Percentiles rank a stretch among this genome's conserved stretches.
These are phyloP conservation scores for Haplosporangium sp. DNA, from an alignment of 371 early-diverging fungal genomes.

Conservation along the genomic window DNA sequence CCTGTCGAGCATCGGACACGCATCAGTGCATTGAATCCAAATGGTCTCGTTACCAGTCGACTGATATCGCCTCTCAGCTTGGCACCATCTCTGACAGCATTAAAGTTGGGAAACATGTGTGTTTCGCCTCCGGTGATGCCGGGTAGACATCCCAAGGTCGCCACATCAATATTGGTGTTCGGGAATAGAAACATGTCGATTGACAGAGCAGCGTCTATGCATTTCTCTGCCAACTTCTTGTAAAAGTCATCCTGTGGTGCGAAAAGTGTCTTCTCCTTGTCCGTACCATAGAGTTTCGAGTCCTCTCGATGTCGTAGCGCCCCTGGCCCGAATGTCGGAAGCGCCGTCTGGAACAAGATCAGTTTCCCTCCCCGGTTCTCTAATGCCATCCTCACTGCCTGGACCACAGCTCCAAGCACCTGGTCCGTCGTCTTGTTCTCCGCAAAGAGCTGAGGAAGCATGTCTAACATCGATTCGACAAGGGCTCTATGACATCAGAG, in stretches of 20 bases:
- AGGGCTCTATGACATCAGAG: constrained; percentile 56
- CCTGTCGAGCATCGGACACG: constrained; percentile 92
- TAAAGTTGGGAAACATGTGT: constrained; percentile 83
- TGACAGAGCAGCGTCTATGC: constrained; percentile 81
- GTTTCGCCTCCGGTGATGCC: constrained; percentile 92
- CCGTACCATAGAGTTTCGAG: constrained; percentile 85
- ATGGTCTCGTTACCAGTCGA: constrained; percentile 77
- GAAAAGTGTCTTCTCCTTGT: constrained; percentile 90
- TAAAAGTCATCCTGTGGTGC: constrained; percentile 90
- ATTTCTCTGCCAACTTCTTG: constrained; percentile 81
- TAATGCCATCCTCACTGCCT: constrained; percentile 81
- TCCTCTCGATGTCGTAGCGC: constrained; percentile 88
- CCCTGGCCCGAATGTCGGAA: constrained; percentile 91
- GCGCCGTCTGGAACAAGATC: constrained; percentile 81
- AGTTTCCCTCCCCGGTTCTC: constrained; percentile 88
- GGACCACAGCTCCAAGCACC: constrained; percentile 85
- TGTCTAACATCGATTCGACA: constrained; percentile 83
- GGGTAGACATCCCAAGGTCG: constrained; percentile 80
- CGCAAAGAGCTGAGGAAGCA: constrained; percentile 83
- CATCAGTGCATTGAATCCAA: constrained; percentile 90
- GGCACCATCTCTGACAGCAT: constrained; percentile 70
- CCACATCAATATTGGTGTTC: constrained; percentile 87
- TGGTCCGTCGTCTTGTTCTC: constrained; percentile 77
- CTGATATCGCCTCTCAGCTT: constrained; percentile 77
- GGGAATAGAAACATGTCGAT: constrained; percentile 93